Evolutionary conservation across 345 rosid genomes (phyloP).

Genomic region (Lumnitzera racemosa): DNA sequence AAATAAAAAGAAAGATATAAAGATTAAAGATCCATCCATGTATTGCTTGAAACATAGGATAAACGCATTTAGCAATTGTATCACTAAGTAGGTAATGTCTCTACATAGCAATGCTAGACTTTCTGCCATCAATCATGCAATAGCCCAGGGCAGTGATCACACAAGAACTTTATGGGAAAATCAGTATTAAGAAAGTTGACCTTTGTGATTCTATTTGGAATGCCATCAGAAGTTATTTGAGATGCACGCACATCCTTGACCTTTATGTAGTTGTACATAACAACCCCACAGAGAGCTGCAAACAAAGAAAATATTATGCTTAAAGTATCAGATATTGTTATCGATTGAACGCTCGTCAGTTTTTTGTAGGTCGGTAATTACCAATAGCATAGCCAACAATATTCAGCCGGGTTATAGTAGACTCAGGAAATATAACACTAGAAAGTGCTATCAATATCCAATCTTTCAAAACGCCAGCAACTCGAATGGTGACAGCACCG

Average conservation of each 20-base stretch:
- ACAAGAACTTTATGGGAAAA: too few species aligned
- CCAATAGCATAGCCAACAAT: conserved; percentile 97
- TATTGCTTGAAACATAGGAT: not conserved
- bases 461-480: conserved; percentile 97
- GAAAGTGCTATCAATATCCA: conserved; percentile 98
- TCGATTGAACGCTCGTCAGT: not conserved
- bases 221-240: conserved; percentile 54
- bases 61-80: too few species aligned
- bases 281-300: conserved; percentile 95
- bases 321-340: not conserved
- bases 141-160: too few species aligned
- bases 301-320: not conserved
- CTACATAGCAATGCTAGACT: too few species aligned
- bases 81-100: not conserved
- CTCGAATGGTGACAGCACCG: conserved; percentile 94
- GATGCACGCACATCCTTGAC: conserved; percentile 75
- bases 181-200: conserved; percentile 29
- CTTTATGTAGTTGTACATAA: conserved; percentile 91
- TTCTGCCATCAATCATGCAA: too few species aligned
- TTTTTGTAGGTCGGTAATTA: conserved; percentile 20
- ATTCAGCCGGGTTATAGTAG: conserved; percentile 85
- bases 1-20: not conserved
- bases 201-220: conserved; percentile 78
- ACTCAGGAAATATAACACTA: conserved; percentile 84
- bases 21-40: not conserved